Percentiles rank a stretch among this genome's conserved stretches.
These are phyloP conservation scores for Monilinia fructicola DNA, from an alignment of 2,329 filamentous ascomycete genomes.

Conservation along the genomic window DNA sequence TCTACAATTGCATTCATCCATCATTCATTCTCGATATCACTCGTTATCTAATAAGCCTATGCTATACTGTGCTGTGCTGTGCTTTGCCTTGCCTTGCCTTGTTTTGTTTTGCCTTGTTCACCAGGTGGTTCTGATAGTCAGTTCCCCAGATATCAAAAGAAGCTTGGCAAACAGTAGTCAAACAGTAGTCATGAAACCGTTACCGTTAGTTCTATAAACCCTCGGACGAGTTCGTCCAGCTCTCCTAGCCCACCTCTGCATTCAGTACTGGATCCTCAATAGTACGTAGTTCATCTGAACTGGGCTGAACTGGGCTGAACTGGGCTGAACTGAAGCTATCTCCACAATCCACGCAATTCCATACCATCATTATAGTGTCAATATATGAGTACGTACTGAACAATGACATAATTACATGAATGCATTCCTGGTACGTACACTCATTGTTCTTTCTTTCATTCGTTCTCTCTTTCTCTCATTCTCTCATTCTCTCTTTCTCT, in stretches of 20 bases:
- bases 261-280: neutral
- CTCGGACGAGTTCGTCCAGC: neutral
- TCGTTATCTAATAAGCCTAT: too few relatives aligned
- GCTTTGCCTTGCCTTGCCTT: too few relatives aligned
- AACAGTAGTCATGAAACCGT: neutral
- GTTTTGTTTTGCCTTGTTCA: neutral
- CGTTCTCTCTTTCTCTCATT: too few relatives aligned
- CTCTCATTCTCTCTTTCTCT: too few relatives aligned
- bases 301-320: neutral
- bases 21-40: too few relatives aligned
- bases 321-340: neutral
- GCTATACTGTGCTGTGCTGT: too few relatives aligned
- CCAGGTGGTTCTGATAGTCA: neutral
- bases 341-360: neutral
- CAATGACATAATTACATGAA: too few relatives aligned
- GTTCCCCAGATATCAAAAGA: neutral
- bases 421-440: too few relatives aligned
- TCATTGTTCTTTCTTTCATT: too few relatives aligned
- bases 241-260: slow-evolving; percentile 7
- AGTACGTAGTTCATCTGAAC: slow-evolving; percentile 4
- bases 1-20: too few relatives aligned
- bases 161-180: neutral
- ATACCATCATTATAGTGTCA: neutral
- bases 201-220: neutral
- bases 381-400: too few relatives aligned